Conservation (phyloP, 345 rosid genomes). For the Abelmoschus esculentus region DNA sequence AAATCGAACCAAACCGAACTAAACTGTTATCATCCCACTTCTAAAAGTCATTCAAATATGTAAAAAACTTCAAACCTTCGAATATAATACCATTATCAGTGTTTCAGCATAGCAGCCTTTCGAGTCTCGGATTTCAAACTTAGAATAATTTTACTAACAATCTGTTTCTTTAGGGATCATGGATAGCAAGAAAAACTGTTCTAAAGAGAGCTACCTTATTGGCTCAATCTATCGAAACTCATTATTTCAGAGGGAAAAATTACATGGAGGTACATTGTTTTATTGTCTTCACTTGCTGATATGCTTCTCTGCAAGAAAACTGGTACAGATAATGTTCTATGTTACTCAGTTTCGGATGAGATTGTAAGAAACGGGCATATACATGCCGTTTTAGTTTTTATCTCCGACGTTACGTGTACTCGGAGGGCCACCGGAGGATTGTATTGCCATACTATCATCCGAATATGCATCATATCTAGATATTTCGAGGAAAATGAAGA, state of each 20-base stretch:
- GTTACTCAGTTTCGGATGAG: not conserved
- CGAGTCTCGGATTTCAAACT: not conserved
- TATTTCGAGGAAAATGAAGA: not conserved
- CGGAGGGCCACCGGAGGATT: not conserved
- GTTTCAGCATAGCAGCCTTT: too few species aligned
- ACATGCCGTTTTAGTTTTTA: not conserved
- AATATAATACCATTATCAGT: too few species aligned
- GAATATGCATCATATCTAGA: not conserved
- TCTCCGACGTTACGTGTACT: not conserved
- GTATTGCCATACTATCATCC: not conserved
- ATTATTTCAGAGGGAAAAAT: constrained; percentile 61
- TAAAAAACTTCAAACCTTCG: too few species aligned
- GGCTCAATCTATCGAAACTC: constrained; percentile 65
- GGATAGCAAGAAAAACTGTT: constrained; percentile 95
- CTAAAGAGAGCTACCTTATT: constrained; percentile 83
- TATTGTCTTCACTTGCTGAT: not conserved
- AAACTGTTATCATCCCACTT: too few species aligned
- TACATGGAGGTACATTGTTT: constrained; percentile 64
- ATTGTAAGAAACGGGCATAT: not conserved
- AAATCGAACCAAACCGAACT: too few species aligned
- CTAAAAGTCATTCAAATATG: too few species aligned
- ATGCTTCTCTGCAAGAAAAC: not conserved
- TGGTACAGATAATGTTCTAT: not conserved
- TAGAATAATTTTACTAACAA: not conserved
- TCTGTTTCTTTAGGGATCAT: constrained; percentile 57